Percentiles rank a stretch among this genome's conserved stretches.
Evolutionary conservation across 495 filamentous ascomycete species (phyloP).

Genomic region (Hypoxylon subgilvum): DNA sequence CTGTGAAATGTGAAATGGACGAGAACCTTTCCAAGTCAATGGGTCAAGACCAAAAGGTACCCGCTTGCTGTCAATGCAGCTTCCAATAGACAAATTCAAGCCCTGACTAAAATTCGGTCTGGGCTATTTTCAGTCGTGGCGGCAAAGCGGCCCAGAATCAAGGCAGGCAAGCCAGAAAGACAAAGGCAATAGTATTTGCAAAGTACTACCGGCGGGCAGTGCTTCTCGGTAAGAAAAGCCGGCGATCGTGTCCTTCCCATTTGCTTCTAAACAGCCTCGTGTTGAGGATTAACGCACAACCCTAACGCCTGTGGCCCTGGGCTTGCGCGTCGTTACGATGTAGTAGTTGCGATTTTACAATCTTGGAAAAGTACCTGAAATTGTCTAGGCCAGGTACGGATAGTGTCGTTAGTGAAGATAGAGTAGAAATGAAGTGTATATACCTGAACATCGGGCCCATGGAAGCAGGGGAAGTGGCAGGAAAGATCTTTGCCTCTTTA

Average conservation of each 20-base stretch:
- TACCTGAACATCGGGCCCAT: constrained; percentile 7
- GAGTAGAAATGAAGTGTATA: constrained; percentile 8
- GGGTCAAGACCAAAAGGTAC: background rate
- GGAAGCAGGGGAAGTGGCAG: constrained; percentile 20
- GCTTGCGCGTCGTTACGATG: constrained; percentile 34
- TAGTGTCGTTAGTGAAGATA: constrained; percentile 19
- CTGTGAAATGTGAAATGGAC: background rate
- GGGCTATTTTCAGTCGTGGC: background rate
- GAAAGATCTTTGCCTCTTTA: background rate
- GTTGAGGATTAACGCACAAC: constrained; percentile 11
- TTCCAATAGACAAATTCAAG: background rate
- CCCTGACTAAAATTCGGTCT: no score
- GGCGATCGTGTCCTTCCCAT: constrained; percentile 11
- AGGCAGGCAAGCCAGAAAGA: background rate
- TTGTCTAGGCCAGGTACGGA: background rate
- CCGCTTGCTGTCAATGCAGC: no score
- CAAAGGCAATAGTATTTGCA: constrained; percentile 13
- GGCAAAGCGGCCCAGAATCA: constrained; percentile 13
- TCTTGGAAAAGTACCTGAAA: constrained; percentile 4
- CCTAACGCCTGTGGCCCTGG: constrained; percentile 4
- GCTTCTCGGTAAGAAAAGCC: constrained; percentile 11
- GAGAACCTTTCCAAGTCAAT: constrained; percentile 1
- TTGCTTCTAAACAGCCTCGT: constrained; percentile 10
- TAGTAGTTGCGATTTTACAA: constrained; percentile 19
- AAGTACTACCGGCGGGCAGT: constrained; percentile 25